Evolutionary conservation across 805 yeast species (phyloP), one percentile per base, ranked within the genome.

Genomic region (Maudiozyma serrabonitensis): DNA sequence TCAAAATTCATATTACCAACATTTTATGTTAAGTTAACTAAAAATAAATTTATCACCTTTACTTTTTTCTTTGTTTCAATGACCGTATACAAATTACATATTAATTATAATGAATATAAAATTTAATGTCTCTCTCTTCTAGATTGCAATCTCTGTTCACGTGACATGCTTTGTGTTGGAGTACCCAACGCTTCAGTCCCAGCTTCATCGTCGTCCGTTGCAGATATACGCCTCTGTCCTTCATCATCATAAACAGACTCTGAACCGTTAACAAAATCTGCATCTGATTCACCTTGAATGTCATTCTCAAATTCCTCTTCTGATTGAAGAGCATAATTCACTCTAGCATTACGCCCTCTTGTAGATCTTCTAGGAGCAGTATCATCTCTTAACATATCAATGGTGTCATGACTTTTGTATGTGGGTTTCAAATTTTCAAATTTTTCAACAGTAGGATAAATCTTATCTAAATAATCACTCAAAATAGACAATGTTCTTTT

Each of bases 371-470:
- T 41, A n/a, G 43, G 47, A 26, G 45, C 53, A 15, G 39, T 46
- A 6, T 46, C 56, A 41, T 35, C 18, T 35, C 18, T n/a, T 15
- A n/a, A n/a, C 11, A 9, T 23, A 23, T 39, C 42, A 8, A 39
- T 39, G 11, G 26, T 18, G 9, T 39, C 25, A 2, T 43, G 48
- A 5, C 47, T 51, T 9, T 32, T 48, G 18, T 53, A 48, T 13
- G 51, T 49, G 15, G 41, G 47, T 15, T 54, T 55, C 18, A 88
- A 72, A 52, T 74, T 71, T 66, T 82, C 87, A 62, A 73, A 86
- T 58, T 81, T 86, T n/a, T 68, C 55, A 55, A 87, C 72, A 28
- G 88, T 69, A 43, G 51, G 50, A 18, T 52, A 52, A 46, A 62
- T 44, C n/a, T 55, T 55, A 8, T 50, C 31, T 32, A 63, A 45